Conservation (phyloP, 108 stramenopile genomes). For the Thalassiosira profunda region DNA sequence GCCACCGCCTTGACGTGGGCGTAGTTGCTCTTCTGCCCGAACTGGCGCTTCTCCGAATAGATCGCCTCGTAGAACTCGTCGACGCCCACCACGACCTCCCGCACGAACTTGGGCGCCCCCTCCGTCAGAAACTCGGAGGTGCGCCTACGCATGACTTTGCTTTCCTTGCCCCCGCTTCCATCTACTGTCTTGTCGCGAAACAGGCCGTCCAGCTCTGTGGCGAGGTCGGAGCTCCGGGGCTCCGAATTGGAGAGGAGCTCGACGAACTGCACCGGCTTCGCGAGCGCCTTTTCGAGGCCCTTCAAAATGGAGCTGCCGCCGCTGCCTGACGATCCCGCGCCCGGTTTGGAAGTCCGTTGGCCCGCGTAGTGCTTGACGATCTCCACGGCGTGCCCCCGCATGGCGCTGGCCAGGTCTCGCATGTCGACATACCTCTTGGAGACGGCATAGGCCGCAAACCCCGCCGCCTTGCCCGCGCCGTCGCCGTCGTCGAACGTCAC, state of each 20-base stretch:
- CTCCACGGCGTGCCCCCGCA: slow-evolving; percentile 13
- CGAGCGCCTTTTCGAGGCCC: slow-evolving; percentile 4
- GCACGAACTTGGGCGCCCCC: slow-evolving; percentile 9
- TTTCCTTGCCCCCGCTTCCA: too few relatives aligned
- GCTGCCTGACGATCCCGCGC: neutral
- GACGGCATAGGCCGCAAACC: slow-evolving; percentile 11
- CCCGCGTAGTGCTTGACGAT: slow-evolving; percentile 11
- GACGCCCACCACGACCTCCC: slow-evolving; percentile 15
- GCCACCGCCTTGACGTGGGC: slow-evolving; percentile 24
- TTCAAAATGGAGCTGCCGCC: neutral
- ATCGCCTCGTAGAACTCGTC: slow-evolving; percentile 41
- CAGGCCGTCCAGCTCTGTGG: slow-evolving; percentile 21
- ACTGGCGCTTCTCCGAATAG: slow-evolving; percentile 35
- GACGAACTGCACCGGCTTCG: slow-evolving; percentile 20
- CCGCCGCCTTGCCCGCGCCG: neutral
- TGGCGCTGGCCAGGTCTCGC: slow-evolving; percentile 12
- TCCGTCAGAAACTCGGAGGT: neutral
- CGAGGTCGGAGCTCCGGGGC: slow-evolving; percentile 12
- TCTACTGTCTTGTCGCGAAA: slow-evolving; percentile 2
- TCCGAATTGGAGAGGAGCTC: slow-evolving; percentile 39
- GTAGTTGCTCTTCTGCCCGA: slow-evolving; percentile 29
- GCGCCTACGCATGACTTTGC: neutral
- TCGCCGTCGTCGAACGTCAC: neutral
- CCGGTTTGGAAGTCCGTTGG: neutral
- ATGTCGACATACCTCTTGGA: slow-evolving; percentile 31